Percentiles rank a stretch among this genome's conserved stretches.
Conservation (phyloP, 2,329 filamentous ascomycete species). For the Ophiocordyceps camponoti-leonardi region DNA sequence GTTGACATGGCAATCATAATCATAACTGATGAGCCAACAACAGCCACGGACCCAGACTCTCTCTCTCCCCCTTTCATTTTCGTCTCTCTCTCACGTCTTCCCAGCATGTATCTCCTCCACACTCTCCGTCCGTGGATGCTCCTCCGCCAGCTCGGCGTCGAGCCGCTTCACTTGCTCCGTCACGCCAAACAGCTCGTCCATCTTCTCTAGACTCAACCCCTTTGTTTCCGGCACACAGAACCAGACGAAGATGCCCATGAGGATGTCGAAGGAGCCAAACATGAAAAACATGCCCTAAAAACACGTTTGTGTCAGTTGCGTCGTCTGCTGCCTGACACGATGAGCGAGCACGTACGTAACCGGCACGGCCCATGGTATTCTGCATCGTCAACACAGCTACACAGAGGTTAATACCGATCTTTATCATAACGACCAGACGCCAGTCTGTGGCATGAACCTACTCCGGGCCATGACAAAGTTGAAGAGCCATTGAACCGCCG, state of each 20-base stretch:
- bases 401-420: background rate
- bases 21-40: background rate
- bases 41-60: too few relatives aligned
- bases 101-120: slow-evolving; percentile 10
- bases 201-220: slow-evolving; percentile 43
- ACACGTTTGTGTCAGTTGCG: background rate
- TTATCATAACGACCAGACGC: background rate
- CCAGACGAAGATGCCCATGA: slow-evolving; percentile 49
- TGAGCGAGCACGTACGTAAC: slow-evolving; percentile 16
- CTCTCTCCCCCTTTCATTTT: too few relatives aligned
- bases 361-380: slow-evolving; percentile 25
- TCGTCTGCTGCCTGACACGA: background rate
- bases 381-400: slow-evolving; percentile 48
- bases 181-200: slow-evolving; percentile 49
- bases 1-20: background rate
- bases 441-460: slow-evolving; percentile 5
- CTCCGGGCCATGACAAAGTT: slow-evolving; percentile 54
- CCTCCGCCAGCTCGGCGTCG: slow-evolving; percentile 13
- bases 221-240: slow-evolving; percentile 58
- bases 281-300: slow-evolving; percentile 46
- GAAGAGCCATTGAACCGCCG: slow-evolving; percentile 56
- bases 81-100: slow-evolving; percentile 2
- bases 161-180: slow-evolving; percentile 21
- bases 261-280: slow-evolving; percentile 47
- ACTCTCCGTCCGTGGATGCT: slow-evolving; percentile 5